These are phyloP conservation scores for Ophiostoma australiae DNA, from an alignment of 2,329 filamentous ascomycete genomes.

Conservation along the genomic window DNA sequence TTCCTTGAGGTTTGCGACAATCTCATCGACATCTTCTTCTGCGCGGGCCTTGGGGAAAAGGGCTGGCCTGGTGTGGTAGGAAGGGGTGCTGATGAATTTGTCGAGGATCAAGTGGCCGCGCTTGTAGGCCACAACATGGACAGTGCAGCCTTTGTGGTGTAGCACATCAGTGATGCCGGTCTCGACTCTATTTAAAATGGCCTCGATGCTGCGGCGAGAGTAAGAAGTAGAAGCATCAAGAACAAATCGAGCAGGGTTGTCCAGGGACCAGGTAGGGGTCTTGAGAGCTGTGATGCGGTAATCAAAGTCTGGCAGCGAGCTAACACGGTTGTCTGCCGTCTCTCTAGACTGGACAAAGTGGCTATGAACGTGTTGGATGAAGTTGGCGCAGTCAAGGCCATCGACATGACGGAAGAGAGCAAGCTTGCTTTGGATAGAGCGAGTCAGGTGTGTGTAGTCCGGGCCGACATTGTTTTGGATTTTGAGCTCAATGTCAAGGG, in stretches of 20 bases:
- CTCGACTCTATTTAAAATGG: conserved; percentile 48
- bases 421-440: conserved; percentile 41
- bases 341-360: conserved; percentile 39
- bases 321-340: conserved; percentile 40
- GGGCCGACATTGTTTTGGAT: conserved; percentile 49
- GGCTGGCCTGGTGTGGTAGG: conserved; percentile 33
- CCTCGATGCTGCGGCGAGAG: conserved; percentile 43
- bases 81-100: conserved; percentile 42
- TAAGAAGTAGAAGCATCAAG: conserved; percentile 41
- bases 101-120: conserved; percentile 51
- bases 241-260: conserved; percentile 44
- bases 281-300: conserved; percentile 45
- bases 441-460: conserved; percentile 42
- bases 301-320: conserved; percentile 45
- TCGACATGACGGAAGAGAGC: conserved; percentile 44
- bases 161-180: conserved; percentile 48
- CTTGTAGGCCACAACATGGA: conserved; percentile 48
- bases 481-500: conserved; percentile 43
- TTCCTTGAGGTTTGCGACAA: conserved; percentile 41
- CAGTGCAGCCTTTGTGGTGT: conserved; percentile 43
- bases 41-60: conserved; percentile 34
- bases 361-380: conserved; percentile 39
- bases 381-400: conserved; percentile 42
- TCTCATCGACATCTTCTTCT: conserved; percentile 37
- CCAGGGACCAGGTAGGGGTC: conserved; percentile 43